phyloP scores from a whole-genome alignment of 176 grass and related monocot genomes.

The Poa pratensis region DNA sequence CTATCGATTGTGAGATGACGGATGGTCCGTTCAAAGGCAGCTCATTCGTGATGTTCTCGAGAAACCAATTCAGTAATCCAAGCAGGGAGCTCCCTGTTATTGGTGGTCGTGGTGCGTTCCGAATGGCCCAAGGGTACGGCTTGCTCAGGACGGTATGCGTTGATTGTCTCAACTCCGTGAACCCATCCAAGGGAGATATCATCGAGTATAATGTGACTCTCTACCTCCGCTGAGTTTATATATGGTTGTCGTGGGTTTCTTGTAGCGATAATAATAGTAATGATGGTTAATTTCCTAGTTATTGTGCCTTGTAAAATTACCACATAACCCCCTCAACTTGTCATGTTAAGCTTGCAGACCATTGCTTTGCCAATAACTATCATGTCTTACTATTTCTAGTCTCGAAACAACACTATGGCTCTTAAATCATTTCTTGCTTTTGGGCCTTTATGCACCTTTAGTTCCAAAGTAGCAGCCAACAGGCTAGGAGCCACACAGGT shows the following conservation, averaged over 20 bases:
- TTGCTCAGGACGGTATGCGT: conserved; percentile 33
- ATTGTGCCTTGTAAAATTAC: neutral
- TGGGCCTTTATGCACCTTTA: neutral
- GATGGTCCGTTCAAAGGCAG: conserved; percentile 43
- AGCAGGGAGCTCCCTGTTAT: conserved; percentile 55
- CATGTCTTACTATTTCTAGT: neutral
- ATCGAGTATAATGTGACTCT: conserved; percentile 31
- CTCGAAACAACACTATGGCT: neutral
- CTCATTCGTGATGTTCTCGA: conserved; percentile 19
- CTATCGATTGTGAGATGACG: neutral
- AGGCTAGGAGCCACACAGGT: neutral
- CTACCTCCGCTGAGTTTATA: neutral
- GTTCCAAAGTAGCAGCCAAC: neutral
- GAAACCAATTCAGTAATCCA: conserved; percentile 23
- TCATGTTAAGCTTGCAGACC: neutral
- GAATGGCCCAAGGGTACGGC: conserved; percentile 52
- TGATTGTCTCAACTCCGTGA: neutral
- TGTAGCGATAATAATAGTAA: neutral
- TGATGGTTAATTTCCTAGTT: neutral
- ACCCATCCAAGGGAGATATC: conserved; percentile 26
- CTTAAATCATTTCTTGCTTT: neutral
- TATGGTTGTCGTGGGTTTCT: neutral
- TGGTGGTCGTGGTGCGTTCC: conserved; percentile 59
- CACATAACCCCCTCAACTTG: neutral
- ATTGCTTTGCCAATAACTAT: neutral